A percentile compares a stretch with the other conserved stretches of the same genome.
These are phyloP conservation scores for Calonectria montana DNA, from an alignment of 2,329 filamentous ascomycete genomes.

Conservation along the genomic window DNA sequence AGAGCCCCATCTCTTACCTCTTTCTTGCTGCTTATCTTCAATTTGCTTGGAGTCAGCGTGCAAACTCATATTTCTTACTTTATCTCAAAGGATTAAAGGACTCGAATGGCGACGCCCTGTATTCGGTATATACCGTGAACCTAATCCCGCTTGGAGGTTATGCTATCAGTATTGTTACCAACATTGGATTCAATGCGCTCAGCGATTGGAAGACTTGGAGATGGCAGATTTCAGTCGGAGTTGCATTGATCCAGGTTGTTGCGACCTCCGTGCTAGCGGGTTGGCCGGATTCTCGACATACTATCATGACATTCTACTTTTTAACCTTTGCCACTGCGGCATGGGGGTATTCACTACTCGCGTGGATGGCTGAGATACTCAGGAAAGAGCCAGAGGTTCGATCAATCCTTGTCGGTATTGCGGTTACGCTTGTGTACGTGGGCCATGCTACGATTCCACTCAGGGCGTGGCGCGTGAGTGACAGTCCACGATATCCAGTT, in stretches of 20 bases:
- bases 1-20: conserved; percentile 39
- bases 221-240: conserved; percentile 65
- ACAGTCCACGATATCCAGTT: conserved; percentile 33
- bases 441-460: conserved; percentile 38
- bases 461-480: conserved; percentile 35
- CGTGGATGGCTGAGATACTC: conserved; percentile 45
- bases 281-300: conserved; percentile 33
- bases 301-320: conserved; percentile 50
- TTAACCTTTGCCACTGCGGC: conserved; percentile 50
- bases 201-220: conserved; percentile 56
- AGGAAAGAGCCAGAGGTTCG: conserved; percentile 46
- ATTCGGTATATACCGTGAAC: conserved; percentile 58
- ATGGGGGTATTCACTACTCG: conserved; percentile 44
- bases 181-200: conserved; percentile 65
- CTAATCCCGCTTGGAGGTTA: conserved; percentile 59
- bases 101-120: conserved; percentile 34
- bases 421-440: conserved; percentile 35
- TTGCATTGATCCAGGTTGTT: conserved; percentile 51
- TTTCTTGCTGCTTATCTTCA: conserved; percentile 48
- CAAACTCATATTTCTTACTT: conserved; percentile 49
- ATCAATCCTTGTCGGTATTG: conserved; percentile 32
- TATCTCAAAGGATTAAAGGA: conserved; percentile 47
- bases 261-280: conserved; percentile 45
- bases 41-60: conserved; percentile 50
- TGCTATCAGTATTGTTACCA: conserved; percentile 57